These are phyloP conservation scores for Termitomyces sp. DNA, from an alignment of 768 basidiomycete genomes.

Conservation along the genomic window DNA sequence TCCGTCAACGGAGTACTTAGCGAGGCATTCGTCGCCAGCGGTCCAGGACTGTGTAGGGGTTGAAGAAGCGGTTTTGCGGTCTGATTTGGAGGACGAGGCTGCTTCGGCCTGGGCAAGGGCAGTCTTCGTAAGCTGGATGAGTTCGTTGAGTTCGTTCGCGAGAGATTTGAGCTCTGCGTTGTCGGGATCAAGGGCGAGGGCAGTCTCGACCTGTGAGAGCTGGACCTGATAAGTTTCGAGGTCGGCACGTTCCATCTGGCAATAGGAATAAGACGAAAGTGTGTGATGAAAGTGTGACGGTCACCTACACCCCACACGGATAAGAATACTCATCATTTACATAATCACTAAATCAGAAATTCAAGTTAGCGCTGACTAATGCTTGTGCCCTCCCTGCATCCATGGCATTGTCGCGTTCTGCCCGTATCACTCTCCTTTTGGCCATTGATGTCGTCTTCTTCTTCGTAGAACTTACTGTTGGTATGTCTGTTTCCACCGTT, in stretches of 20 bases:
- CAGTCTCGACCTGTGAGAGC: slow-evolving; percentile 81
- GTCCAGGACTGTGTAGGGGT: slow-evolving; percentile 56
- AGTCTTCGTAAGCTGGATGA: slow-evolving; percentile 74
- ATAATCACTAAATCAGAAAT: background rate
- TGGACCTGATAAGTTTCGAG: slow-evolving; percentile 89
- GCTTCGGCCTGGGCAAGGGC: slow-evolving; percentile 65
- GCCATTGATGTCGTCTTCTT: slow-evolving; percentile 86
- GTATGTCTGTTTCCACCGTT: slow-evolving; percentile 29
- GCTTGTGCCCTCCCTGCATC: background rate
- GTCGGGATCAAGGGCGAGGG: slow-evolving; percentile 67
- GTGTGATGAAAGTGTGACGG: background rate
- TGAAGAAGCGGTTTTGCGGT: slow-evolving; percentile 49
- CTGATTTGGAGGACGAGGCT: slow-evolving; percentile 55
- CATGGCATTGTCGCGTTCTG: slow-evolving; percentile 56
- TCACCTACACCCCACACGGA: background rate
- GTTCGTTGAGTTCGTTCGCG: slow-evolving; percentile 72
- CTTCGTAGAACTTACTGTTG: slow-evolving; percentile 77
- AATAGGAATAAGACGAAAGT: background rate
- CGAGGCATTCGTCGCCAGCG: slow-evolving; percentile 82
- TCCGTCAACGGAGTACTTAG: slow-evolving; percentile 81
- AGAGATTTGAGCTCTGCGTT: slow-evolving; percentile 71
- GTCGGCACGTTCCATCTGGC: slow-evolving; percentile 58
- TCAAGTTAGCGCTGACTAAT: background rate
- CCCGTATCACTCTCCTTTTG: slow-evolving; percentile 71
- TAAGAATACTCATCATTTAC: background rate